A percentile compares a stretch with the other conserved stretches of the same genome.
Evolutionary conservation across 1,284 basidiomycete genomes (phyloP).

Genomic region (Limonomyces culmigenus): DNA sequence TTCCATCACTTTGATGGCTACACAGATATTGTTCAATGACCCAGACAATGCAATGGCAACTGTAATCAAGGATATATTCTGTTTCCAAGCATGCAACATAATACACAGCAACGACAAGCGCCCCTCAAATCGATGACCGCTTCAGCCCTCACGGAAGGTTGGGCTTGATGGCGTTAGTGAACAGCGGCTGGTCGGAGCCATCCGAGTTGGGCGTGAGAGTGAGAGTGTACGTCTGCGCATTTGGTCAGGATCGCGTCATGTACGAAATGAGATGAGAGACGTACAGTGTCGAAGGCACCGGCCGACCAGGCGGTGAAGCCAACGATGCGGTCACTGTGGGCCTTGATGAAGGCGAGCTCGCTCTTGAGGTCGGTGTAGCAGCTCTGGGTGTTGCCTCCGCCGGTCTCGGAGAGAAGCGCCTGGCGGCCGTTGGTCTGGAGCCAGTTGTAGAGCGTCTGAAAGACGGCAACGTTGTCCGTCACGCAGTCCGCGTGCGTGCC

Average conservation of each 20-base stretch:
- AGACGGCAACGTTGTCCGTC: conserved; percentile 29
- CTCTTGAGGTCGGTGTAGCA: conserved; percentile 24
- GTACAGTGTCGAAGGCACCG: conserved; percentile 20
- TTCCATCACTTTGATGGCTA: too few species aligned
- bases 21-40: too few species aligned
- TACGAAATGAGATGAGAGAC: conserved; percentile 20
- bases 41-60: too few species aligned
- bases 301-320: conserved; percentile 34
- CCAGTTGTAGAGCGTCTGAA: conserved; percentile 27
- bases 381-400: conserved; percentile 34
- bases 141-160: too few species aligned
- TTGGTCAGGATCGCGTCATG: conserved; percentile 9
- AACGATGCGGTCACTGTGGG: conserved; percentile 23
- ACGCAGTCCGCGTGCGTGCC: conserved; percentile 32
- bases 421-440: conserved; percentile 31
- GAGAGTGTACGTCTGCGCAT: background rate
- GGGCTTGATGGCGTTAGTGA: too few species aligned
- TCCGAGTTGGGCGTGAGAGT: conserved; percentile 8
- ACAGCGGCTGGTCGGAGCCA: conserved; percentile 21
- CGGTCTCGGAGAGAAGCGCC: conserved; percentile 40
- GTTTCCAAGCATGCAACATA: too few species aligned
- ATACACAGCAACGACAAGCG: too few species aligned
- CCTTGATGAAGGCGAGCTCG: conserved; percentile 30
- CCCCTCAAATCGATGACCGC: too few species aligned
- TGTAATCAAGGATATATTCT: too few species aligned